Evolutionary conservation across 768 basidiomycete species (phyloP).

Genomic region (Chalciporus sphaerocephalus): DNA sequence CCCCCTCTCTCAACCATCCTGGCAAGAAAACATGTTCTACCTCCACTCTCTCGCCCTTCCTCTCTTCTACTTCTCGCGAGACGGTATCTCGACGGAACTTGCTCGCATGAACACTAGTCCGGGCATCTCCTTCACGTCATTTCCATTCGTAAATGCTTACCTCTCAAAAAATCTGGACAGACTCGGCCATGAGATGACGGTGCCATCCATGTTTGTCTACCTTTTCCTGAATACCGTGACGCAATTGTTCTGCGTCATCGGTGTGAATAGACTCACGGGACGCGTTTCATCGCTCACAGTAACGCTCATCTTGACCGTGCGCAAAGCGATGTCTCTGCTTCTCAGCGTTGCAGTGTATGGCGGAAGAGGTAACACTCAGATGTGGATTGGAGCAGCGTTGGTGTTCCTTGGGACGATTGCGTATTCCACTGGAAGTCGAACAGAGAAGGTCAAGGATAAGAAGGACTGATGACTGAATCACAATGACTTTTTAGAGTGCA

Average conservation of each 20-base stretch:
- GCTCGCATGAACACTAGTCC: conserved; percentile 11
- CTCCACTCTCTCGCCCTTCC: conserved; percentile 77
- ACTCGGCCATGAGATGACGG: conserved; percentile 19
- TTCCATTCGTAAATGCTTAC: conserved; percentile 4
- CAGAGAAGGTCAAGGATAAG: conserved; percentile 19
- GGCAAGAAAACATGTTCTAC: conserved; percentile 94
- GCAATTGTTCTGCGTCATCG: conserved; percentile 79
- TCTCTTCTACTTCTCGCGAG: conserved; percentile 61
- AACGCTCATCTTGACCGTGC: conserved; percentile 73
- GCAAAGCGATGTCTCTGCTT: conserved; percentile 74
- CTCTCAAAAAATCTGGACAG: conserved; percentile 19
- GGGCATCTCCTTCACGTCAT: conserved; percentile 7
- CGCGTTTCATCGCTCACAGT: conserved; percentile 72
- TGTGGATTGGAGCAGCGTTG: conserved; percentile 67
- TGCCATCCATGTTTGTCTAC: conserved; percentile 61
- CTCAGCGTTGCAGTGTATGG: conserved; percentile 60
- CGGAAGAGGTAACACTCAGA: conserved; percentile 36
- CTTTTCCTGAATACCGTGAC: conserved; percentile 77
- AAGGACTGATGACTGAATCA: conserved; percentile 26
- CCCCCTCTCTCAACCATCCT: conserved; percentile 36
- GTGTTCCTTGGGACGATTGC: conserved; percentile 69
- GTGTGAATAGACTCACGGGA: conserved; percentile 82
- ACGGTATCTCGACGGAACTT: conserved; percentile 40
- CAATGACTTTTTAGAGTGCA: too few species aligned
- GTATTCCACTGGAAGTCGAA: conserved; percentile 44